These are phyloP conservation scores for Hypoxylon sp. DNA, from an alignment of 2,329 filamentous ascomycete species.

Conservation along the genomic window DNA sequence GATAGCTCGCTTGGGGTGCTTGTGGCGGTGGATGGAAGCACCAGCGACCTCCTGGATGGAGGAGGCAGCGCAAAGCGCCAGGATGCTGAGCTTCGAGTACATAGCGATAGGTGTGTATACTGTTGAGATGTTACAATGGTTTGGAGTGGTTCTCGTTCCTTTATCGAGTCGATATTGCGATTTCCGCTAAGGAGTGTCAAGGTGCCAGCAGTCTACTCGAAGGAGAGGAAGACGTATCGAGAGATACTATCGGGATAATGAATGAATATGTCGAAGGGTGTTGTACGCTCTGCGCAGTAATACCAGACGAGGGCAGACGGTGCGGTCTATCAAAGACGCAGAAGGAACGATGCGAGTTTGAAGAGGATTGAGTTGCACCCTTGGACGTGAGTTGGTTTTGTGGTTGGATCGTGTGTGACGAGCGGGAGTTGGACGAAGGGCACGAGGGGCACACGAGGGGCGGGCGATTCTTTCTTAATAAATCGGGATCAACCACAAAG, in stretches of 20 bases:
- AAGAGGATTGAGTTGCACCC: slow-evolving; percentile 30
- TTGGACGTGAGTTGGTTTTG: slow-evolving; percentile 25
- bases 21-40: slow-evolving; percentile 39
- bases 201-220: slow-evolving; percentile 43
- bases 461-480: slow-evolving; percentile 16
- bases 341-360: slow-evolving; percentile 40
- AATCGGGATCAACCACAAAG: slow-evolving; percentile 27
- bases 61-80: slow-evolving; percentile 44
- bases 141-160: slow-evolving; percentile 4
- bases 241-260: slow-evolving; percentile 35
- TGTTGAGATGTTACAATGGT: slow-evolving; percentile 7
- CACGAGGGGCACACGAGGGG: slow-evolving; percentile 27
- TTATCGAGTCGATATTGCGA: slow-evolving; percentile 13
- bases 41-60: slow-evolving; percentile 42
- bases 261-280: slow-evolving; percentile 36
- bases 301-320: slow-evolving; percentile 25
- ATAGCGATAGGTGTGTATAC: slow-evolving; percentile 33
- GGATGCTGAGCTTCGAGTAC: slow-evolving; percentile 43
- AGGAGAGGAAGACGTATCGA: slow-evolving; percentile 38
- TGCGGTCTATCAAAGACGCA: slow-evolving; percentile 46
- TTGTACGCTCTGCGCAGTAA: slow-evolving; percentile 40
- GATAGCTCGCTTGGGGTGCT: slow-evolving; percentile 43
- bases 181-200: slow-evolving; percentile 40
- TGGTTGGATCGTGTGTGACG: slow-evolving; percentile 36
- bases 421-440: slow-evolving; percentile 32